Evolutionary conservation across 495 filamentous ascomycete genomes (phyloP), one percentile per base, ranked within the genome.

Genomic region (Platismatia glauca): DNA sequence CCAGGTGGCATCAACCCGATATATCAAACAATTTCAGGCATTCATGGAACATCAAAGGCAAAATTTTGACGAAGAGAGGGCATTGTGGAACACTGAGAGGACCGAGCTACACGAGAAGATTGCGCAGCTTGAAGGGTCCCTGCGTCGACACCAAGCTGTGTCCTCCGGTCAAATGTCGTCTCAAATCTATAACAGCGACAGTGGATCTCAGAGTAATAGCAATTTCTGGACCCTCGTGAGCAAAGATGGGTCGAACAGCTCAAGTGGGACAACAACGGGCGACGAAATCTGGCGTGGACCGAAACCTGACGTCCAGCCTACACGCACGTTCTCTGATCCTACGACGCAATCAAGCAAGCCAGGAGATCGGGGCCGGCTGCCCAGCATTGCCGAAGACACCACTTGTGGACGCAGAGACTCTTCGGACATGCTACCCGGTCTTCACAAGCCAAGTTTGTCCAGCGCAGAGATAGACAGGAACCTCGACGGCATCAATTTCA

Each of bases 401-500:
- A 63, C 55, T 20, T 48, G 41, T 44, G 44, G 33, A 7, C 61
- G 33, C 9, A 58, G 24, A 13, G 58, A 57, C 13, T 61, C 58
- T n/a, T 55, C 46, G 38, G 48, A 34, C 46, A 37, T 37, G 29
- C 39, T 44, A 60, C 18, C 57, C n/a, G 15, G 38, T 24, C 13
- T 22, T 16, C 55, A 56, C 22, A 58, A 58, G 29, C 35, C 46
- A 16, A 57, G 34, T 22, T 38, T 59, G 11, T 20, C 46, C 12
- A 52, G 60, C 48, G 59, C 57, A 20, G 50, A 43, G 20, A 59
- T 60, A 37, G 55, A 64, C 50, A 65, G 56, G 37, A 55, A 63
- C 37, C 58, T 69, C 33, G 67, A 69, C 22, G 67, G 67, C 24
- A 69, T 69, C 58, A 69, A 18, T 15, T 66, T 68, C 57, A 68